A percentile compares a stretch with the other conserved stretches of the same genome.
Conservation (phyloP, 495 filamentous ascomycete species). For the Neurospora sp. region DNA sequence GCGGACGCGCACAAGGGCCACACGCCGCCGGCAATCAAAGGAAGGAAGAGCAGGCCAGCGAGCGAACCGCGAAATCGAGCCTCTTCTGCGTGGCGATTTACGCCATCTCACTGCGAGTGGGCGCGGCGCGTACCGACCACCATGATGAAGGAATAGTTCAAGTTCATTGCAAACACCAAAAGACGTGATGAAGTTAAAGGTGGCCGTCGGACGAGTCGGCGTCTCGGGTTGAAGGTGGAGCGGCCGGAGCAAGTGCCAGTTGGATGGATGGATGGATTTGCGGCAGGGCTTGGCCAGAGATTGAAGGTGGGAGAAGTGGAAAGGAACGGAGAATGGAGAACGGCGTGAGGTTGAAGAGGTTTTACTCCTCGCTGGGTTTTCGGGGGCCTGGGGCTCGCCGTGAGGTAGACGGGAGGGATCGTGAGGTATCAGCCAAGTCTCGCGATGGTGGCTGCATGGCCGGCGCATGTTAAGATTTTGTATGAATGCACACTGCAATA, state of each 20-base stretch:
- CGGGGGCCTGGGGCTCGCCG: background rate
- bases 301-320: background rate
- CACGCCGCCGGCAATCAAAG: background rate
- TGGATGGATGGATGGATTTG: background rate
- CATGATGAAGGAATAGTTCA: background rate
- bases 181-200: background rate
- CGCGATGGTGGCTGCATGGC: conserved; percentile 18
- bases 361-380: conserved; percentile 3
- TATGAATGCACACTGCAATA: background rate
- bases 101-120: background rate
- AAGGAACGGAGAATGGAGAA: conserved; percentile 2
- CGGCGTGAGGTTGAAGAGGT: conserved; percentile 17
- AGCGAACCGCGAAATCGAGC: background rate
- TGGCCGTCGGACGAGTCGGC: background rate
- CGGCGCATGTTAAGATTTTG: background rate
- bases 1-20: background rate
- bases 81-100: background rate
- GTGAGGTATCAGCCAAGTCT: conserved; percentile 14
- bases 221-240: background rate
- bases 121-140: background rate
- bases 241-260: background rate
- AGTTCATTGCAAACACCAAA: background rate
- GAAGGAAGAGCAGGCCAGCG: background rate
- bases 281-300: background rate
- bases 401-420: background rate